A percentile compares a stretch with the other conserved stretches of the same genome.
These are phyloP conservation scores for Neckera pumila DNA, from an alignment of 225 moss, liverwort and hornwort species.

Conservation along the genomic window DNA sequence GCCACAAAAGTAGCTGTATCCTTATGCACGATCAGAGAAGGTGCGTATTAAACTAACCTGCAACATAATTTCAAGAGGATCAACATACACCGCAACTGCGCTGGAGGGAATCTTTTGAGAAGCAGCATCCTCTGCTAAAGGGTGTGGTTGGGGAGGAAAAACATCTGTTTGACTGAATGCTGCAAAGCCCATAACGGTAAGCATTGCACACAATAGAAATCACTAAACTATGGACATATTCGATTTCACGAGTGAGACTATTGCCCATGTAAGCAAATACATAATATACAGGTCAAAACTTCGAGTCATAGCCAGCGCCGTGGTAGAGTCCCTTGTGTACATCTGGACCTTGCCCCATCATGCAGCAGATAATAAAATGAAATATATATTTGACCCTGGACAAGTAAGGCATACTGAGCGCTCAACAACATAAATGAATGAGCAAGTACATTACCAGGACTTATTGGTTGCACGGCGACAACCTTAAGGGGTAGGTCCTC, in stretches of 20 bases:
- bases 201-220: neutral
- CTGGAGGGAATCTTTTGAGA: slow-evolving; percentile 28
- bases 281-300: neutral
- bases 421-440: neutral
- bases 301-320: neutral
- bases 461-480: slow-evolving; percentile 75
- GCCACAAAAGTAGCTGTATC: neutral
- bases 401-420: neutral
- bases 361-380: neutral
- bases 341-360: neutral
- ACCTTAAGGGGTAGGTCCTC: slow-evolving; percentile 77
- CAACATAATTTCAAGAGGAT: slow-evolving; percentile 62
- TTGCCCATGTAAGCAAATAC: neutral
- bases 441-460: slow-evolving; percentile 45
- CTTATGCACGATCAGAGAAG: neutral
- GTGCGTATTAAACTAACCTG: slow-evolving; percentile 27
- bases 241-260: neutral
- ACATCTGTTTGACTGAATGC: slow-evolving; percentile 74
- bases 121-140: slow-evolving; percentile 46
- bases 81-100: slow-evolving; percentile 27
- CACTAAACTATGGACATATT: neutral
- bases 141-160: slow-evolving; percentile 79
- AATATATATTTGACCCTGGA: neutral
- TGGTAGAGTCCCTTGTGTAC: neutral
- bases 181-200: slow-evolving; percentile 12